Base-by-base conservation (phyloP, 768 basidiomycete genomes). In the Lanmaoa pseudosensibilis region DNA sequence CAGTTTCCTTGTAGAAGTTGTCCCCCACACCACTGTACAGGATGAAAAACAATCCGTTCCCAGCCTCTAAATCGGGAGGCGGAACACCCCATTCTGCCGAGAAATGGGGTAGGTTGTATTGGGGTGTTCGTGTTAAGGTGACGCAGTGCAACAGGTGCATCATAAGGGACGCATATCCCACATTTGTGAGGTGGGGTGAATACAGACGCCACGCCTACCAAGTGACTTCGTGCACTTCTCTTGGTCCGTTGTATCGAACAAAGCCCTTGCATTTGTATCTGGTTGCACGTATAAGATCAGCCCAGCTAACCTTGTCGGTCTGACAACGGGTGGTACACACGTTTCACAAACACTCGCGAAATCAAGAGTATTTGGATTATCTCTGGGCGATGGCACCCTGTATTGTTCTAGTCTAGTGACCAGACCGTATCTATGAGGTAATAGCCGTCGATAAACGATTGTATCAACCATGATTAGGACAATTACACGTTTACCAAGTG, bases 131-230 rank as follows among this genome's bases (percentile, higher is more conserved):
- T 9, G 73, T 69, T 12, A 78, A 78, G 30, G 81, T 65, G 12
- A 81, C 75, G 75, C 78, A 81, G 61, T 87, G 85, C 39, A 87
- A 53, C 18, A 87, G 73, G n/a, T 78, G 73, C 83, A 86, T 83
- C 84, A 85, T 83, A 57, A 83, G 82, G 13, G 66, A 64, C 5
- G 79, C 84, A 58, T 83, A 86, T 79, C 7, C 76, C 69, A 41
- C 83, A 77, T 16, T 83, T 73, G 38, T 62, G 50, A 1, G 73
- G 63, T 18, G 80, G 80, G 3, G 83, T 84, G 67, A 77, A 86
- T 6, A 86, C 82, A 7, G 77, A 77, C 0, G 83, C 83, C 44
- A 87, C 69, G 2, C 71, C 80, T 85, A 84, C 45, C 80, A 77
- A 9, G 70, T 56, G 1, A 76, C 76, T 45, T 72, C 63, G 43